Conservation (phyloP, 306 rosid genomes). For the Lathyrus oleraceus region DNA sequence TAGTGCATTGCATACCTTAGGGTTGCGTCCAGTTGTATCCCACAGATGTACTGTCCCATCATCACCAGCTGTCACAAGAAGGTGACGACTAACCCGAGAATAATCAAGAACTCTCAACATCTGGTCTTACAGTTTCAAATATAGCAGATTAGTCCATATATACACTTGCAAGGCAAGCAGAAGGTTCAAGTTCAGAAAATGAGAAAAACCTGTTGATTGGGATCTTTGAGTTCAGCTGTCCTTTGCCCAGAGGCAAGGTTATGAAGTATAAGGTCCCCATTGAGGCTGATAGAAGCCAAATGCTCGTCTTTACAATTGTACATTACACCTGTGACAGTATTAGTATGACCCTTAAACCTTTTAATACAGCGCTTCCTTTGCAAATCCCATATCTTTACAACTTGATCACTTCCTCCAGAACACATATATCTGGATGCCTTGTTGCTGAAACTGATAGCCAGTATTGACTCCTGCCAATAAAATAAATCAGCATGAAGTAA, state of each 20-base stretch:
- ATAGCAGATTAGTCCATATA: slow-evolving; percentile 50
- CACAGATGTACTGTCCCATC: slow-evolving; percentile 94
- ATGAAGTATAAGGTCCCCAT: slow-evolving; percentile 95
- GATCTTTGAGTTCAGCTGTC: slow-evolving; percentile 95
- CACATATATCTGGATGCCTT: slow-evolving; percentile 92
- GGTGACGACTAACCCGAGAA: slow-evolving; percentile 92
- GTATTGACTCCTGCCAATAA: slow-evolving; percentile 69
- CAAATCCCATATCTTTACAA: slow-evolving; percentile 98
- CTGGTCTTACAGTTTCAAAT: slow-evolving; percentile 87
- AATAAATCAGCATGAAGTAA: not conserved
- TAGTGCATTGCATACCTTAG: slow-evolving; percentile 64
- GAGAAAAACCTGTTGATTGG: slow-evolving; percentile 80
- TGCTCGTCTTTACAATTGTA: slow-evolving; percentile 97
- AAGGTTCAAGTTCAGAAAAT: slow-evolving; percentile 39
- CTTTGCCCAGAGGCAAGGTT: slow-evolving; percentile 94
- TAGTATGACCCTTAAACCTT: slow-evolving; percentile 88
- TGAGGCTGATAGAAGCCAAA: slow-evolving; percentile 92
- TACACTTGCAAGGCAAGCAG: slow-evolving; percentile 34
- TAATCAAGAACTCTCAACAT: slow-evolving; percentile 96
- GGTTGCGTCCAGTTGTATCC: slow-evolving; percentile 95
- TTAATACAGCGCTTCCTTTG: slow-evolving; percentile 93
- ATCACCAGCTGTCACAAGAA: slow-evolving; percentile 94
- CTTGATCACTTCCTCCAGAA: slow-evolving; percentile 95
- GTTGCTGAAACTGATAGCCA: slow-evolving; percentile 88
- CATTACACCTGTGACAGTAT: slow-evolving; percentile 83